Base-by-base conservation (phyloP, 148 eudicot species). In the Heliamphora exappendiculata region DNA sequence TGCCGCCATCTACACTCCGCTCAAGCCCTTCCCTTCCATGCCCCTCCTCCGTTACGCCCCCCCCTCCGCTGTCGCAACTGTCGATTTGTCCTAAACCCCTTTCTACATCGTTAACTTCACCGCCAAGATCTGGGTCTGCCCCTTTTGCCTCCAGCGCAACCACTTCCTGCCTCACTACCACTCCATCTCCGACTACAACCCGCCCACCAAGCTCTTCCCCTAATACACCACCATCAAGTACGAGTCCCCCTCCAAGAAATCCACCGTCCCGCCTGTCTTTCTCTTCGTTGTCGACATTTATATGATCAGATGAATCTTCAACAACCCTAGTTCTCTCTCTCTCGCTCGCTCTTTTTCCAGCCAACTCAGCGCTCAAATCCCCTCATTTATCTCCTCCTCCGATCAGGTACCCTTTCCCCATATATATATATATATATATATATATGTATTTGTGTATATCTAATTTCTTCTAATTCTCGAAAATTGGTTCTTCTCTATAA, bases 51-150 rank as follows among this genome's bases (percentile, higher is more conserved):
- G 94, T 9, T 94, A 91, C 86, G 39, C n/a, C n/a, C 94, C 0
- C 98, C 98, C 1, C 86, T 94, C 14, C 98, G 94, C 5, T 94
- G 98, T 70, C 86, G 94, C 22, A 87, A 81, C 45, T 93, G 98
- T 79, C 90, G 97, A 45, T 88, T 97, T 0, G 87, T 93, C 19
- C 83, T 93, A 77, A 93, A 91, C n/a, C 79, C 98, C 98, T 2
- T 93, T 93, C 74, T 78, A 94, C 76, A 82, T 89, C 67, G 90
- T 93, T 67, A 97, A 93, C 75, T 91, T 80, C 84, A 69, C 88
- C 24, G 84, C 88, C 70, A 94, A 94, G 80, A 81, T 94, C 77
- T 94, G 98, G 98, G 87, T 86, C 86, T 94, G 98, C 82, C 86
- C 93, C 24, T 94, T 94, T 53, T 91, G 97, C 60, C 88, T 85